Conservation (phyloP, 2,329 filamentous ascomycete species). For the Tympanopsis confertula region DNA sequence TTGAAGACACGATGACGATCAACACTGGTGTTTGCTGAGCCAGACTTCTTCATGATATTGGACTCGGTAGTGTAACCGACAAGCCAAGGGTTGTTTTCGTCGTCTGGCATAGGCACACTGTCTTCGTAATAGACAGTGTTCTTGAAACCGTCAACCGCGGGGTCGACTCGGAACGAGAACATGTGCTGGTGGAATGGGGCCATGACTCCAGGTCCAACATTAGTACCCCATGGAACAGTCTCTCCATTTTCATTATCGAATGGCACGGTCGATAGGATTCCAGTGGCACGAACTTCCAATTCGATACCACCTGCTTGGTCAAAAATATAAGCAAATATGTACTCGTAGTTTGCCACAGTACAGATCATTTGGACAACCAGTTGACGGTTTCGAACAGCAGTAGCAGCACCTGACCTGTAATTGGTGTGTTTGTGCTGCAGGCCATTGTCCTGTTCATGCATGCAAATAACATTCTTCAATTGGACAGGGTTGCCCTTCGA, state of each 20-base stretch:
- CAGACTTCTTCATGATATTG: background rate
- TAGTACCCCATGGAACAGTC: background rate
- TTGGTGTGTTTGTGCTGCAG: constrained; percentile 4
- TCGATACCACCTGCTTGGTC: background rate
- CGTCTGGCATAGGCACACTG: background rate
- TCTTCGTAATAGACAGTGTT: constrained; percentile 1
- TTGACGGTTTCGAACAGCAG: background rate
- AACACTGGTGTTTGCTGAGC: background rate
- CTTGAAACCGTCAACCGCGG: background rate
- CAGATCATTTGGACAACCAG: background rate
- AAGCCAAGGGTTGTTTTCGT: background rate
- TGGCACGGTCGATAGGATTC: background rate
- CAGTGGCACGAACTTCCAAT: background rate
- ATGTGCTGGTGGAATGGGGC: constrained; percentile 1
- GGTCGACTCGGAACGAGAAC: background rate
- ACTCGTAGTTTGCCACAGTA: constrained; percentile 1
- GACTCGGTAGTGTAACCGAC: background rate
- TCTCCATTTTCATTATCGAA: background rate
- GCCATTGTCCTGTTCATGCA: constrained; percentile 1
- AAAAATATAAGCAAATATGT: constrained; percentile 1
- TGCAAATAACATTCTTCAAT: background rate
- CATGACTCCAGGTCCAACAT: constrained; percentile 1
- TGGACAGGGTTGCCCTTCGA: constrained; percentile 25
- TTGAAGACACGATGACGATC: constrained; percentile 14
- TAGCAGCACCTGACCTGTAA: background rate